Evolutionary conservation across 2,329 filamentous ascomycete genomes (phyloP).

Genomic region (Fusarium sp.): DNA sequence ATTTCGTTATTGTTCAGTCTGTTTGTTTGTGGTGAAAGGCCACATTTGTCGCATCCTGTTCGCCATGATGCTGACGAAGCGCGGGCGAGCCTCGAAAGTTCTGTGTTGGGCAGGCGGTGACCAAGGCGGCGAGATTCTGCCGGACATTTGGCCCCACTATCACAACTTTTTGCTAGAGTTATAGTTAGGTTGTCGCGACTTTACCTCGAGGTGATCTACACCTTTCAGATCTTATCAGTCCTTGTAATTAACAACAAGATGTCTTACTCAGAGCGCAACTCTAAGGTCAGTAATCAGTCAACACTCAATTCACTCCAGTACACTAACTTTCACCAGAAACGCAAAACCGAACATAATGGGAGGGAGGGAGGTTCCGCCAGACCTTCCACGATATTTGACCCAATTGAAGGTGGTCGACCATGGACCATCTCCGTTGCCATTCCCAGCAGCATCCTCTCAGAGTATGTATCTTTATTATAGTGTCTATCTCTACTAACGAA

Average conservation of each 20-base stretch:
- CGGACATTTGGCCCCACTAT: constrained; percentile 36
- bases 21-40: constrained; percentile 23
- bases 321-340: constrained; percentile 55
- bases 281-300: constrained; percentile 42
- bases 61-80: constrained; percentile 34
- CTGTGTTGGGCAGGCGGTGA: constrained; percentile 40
- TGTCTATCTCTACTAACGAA: neutral
- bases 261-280: constrained; percentile 48
- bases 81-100: neutral
- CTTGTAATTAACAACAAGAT: constrained; percentile 31
- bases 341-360: constrained; percentile 58
- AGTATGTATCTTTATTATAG: constrained; percentile 59
- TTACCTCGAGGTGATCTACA: constrained; percentile 3
- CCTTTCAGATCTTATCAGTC: neutral
- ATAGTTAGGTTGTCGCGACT: neutral
- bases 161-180: constrained; percentile 36
- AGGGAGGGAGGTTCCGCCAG: constrained; percentile 63
- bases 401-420: constrained; percentile 68
- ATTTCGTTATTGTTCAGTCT: constrained; percentile 16
- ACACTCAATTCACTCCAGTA: no score
- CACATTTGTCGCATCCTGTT: constrained; percentile 37
- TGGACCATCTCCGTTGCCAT: constrained; percentile 84
- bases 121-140: constrained; percentile 41
- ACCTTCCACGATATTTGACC: constrained; percentile 75
- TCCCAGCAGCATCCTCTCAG: constrained; percentile 80